Conservation (phyloP, 352 stramenopile species). For the Phytopythium delawarense region DNA sequence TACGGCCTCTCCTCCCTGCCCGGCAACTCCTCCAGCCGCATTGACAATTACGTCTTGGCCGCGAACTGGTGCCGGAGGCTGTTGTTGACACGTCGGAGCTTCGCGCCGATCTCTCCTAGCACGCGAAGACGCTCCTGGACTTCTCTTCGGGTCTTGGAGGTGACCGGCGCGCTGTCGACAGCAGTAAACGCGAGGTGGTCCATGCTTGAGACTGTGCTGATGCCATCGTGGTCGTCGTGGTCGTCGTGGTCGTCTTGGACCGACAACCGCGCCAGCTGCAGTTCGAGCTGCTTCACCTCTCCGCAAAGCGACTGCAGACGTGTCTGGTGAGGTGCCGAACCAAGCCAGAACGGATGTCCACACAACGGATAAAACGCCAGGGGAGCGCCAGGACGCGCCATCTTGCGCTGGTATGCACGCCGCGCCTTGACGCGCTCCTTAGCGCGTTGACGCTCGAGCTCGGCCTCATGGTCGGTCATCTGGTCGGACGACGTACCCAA, state of each 20-base stretch:
- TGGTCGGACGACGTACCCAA: no score
- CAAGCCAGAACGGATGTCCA: no score
- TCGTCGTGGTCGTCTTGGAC: neutral
- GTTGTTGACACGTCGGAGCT: conserved; percentile 19
- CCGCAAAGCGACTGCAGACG: neutral
- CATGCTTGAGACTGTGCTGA: no score
- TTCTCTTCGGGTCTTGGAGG: neutral
- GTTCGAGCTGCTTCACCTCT: neutral
- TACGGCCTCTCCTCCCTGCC: conserved; percentile 24
- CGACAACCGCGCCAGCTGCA: neutral
- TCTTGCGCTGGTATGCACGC: conserved; percentile 27
- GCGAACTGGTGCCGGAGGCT: conserved; percentile 23
- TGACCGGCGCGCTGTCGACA: no score
- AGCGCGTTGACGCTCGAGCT: conserved; percentile 5
- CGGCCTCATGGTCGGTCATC: neutral
- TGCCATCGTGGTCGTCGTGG: no score
- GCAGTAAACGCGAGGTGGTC: no score
- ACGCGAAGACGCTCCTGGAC: neutral
- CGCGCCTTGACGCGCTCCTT: conserved; percentile 19
- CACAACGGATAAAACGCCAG: no score
- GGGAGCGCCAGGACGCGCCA: conserved; percentile 15
- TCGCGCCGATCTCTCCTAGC: neutral
- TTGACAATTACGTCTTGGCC: conserved; percentile 1
- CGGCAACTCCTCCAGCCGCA: conserved; percentile 22
- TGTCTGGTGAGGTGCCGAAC: no score